Percentiles rank a stretch among this genome's conserved stretches.
Conservation (phyloP, 441 rosid genomes). For the Erodium texanum region DNA sequence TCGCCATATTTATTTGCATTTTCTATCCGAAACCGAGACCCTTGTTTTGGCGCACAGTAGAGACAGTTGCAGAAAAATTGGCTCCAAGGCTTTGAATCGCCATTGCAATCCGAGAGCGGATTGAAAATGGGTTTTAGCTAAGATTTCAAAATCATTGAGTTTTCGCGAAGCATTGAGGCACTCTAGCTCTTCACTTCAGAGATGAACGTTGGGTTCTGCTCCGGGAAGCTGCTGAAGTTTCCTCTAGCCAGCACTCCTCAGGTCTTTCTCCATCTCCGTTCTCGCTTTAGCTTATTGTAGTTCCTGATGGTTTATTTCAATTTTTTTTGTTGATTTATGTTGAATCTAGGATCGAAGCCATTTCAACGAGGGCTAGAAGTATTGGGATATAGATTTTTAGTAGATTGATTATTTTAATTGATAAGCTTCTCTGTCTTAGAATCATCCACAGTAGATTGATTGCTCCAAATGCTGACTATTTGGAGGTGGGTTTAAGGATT, state of each 20-base stretch:
- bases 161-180: background rate
- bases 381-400: background rate
- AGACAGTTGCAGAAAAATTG: background rate
- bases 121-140: background rate
- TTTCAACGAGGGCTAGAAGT: too few relatives aligned
- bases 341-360: too few relatives aligned
- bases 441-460: background rate
- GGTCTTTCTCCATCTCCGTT: background rate
- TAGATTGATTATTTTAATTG: background rate
- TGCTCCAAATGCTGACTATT: background rate
- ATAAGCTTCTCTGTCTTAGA: background rate
- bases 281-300: background rate
- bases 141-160: background rate
- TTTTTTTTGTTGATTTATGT: background rate
- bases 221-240: background rate
- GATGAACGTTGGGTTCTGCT: background rate
- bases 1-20: too few relatives aligned
- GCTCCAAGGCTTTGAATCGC: background rate
- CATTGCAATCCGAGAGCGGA: background rate
- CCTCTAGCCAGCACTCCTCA: background rate
- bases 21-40: background rate
- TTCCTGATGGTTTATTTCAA: background rate
- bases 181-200: background rate
- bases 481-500: background rate
- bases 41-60: background rate